Conservation (phyloP, 768 basidiomycete species). For the Suillus placidus region DNA sequence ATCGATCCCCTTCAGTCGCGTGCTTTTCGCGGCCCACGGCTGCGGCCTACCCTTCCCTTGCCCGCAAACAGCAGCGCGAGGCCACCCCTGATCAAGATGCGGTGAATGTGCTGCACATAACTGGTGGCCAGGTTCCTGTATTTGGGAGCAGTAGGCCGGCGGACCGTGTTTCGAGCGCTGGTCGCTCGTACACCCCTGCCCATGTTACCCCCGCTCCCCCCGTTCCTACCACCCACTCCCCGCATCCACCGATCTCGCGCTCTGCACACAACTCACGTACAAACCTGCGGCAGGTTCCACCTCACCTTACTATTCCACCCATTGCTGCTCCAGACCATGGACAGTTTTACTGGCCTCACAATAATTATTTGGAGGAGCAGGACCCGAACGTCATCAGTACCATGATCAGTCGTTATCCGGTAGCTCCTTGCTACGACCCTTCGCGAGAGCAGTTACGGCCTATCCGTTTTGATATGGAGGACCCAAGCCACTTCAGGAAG, state of each 20-base stretch:
- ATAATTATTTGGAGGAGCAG: neutral
- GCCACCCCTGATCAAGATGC: neutral
- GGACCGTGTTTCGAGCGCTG: conserved; percentile 4
- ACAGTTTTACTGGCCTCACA: neutral
- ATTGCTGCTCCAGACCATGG: conserved; percentile 5
- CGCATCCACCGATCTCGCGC: conserved; percentile 3
- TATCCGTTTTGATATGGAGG: conserved; percentile 14
- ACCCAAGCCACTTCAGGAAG: conserved; percentile 3
- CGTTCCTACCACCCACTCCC: neutral
- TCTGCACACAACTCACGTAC: conserved; percentile 4
- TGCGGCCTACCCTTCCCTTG: conserved; percentile 11
- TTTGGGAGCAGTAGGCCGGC: conserved; percentile 10
- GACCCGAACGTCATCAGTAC: conserved; percentile 2
- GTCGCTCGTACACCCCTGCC: neutral
- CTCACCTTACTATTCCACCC: neutral
- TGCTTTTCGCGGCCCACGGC: neutral
- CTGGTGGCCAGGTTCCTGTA: neutral
- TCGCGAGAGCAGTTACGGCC: conserved; percentile 9
- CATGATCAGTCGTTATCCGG: conserved; percentile 6
- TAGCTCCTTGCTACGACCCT: conserved; percentile 5
- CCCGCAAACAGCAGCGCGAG: conserved; percentile 1
- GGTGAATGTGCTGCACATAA: neutral
- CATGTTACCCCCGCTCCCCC: neutral
- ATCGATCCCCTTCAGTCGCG: neutral
- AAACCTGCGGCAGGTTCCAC: conserved; percentile 3